Base-by-base conservation (phyloP, 2,329 filamentous ascomycete species). In the Alternaria viburni region DNA sequence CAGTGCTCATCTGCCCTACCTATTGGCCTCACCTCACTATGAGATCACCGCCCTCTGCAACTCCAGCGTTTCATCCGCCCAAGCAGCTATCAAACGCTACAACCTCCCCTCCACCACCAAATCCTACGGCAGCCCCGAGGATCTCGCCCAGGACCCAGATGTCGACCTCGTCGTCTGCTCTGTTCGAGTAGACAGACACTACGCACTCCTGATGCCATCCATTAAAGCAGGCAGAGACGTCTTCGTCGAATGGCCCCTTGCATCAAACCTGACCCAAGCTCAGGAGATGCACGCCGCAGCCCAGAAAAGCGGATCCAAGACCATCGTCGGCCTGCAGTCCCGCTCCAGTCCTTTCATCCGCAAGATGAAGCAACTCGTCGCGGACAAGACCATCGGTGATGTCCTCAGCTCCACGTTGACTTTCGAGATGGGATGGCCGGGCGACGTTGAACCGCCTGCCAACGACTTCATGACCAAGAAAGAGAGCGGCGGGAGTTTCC, bases 21-120 rank as follows among this genome's bases (percentile, higher is more conserved):
- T 41, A 0, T 11, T 41, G 8, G 36, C 36, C 36, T 41, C 36
- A 41, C n/a, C n/a, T 0, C 36, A 41, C n/a, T 41, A 52, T 21
- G 50, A 46, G 26, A 64, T 46, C 69, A 69, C 59, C 75, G 72
- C 43, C 81, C 84, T 66, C 69, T 84, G 47, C 25, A 50, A 50
- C n/a, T 50, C 47, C 7, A 50, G 47, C 7, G n/a, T 50, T 11
- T 7, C 26, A 5, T 50, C 47, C 11, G 47, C 47, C 11, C n/a
- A 50, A 30, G 12, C n/a, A 1, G 47, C 47, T 19, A 28, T 28
- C 28, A 26, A 50, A 28, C 47, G 47, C 26, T 50, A 50, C 25
- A 19, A 19, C 11, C 47, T 50, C 5, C 26, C 25, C 6, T 3
- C 47, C 1, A 30, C n/a, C n/a, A 26, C 25, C 11, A 50, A 30